A percentile compares a stretch with the other conserved stretches of the same genome.
Conservation (phyloP, 345 rosid genomes). For the Salix arbutifolia region DNA sequence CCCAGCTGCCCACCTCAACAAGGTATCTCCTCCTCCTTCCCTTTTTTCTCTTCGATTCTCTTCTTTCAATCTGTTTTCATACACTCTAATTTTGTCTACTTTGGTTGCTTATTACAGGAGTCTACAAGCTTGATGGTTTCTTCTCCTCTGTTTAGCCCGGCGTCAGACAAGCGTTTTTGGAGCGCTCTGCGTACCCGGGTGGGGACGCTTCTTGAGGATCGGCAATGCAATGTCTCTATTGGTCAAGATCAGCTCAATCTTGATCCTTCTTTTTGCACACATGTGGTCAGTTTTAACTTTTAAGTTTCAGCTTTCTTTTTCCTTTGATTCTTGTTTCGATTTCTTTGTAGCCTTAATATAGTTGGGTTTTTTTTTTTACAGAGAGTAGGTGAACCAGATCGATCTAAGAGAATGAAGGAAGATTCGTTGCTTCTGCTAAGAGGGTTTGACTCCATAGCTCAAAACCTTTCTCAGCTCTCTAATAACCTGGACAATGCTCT, state of each 20-base stretch:
- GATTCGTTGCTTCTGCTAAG: slow-evolving; percentile 75
- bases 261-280: slow-evolving; percentile 11
- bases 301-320: not conserved
- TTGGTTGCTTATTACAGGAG: slow-evolving; percentile 10
- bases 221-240: slow-evolving; percentile 3
- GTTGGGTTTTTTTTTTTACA: not conserved
- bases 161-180: slow-evolving; percentile 55
- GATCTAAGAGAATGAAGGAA: slow-evolving; percentile 56
- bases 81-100: not conserved
- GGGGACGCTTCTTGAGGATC: slow-evolving; percentile 38
- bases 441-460: slow-evolving; percentile 83
- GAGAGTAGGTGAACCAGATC: slow-evolving; percentile 28
- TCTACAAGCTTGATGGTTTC: slow-evolving; percentile 7
- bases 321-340: not conserved
- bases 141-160: slow-evolving; percentile 36
- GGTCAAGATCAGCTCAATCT: slow-evolving; percentile 14
- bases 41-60: not conserved
- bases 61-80: not conserved
- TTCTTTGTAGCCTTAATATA: not conserved
- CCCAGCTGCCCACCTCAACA: slow-evolving; percentile 31
- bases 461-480: slow-evolving; percentile 72
- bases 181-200: slow-evolving; percentile 40
- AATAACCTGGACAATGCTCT: slow-evolving; percentile 77
- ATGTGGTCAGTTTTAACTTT: slow-evolving; percentile 16
- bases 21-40: slow-evolving; percentile 20